Evolutionary conservation across 805 yeast genomes (phyloP), one percentile per base, ranked within the genome.

Genomic region (Spathaspora sp.): DNA sequence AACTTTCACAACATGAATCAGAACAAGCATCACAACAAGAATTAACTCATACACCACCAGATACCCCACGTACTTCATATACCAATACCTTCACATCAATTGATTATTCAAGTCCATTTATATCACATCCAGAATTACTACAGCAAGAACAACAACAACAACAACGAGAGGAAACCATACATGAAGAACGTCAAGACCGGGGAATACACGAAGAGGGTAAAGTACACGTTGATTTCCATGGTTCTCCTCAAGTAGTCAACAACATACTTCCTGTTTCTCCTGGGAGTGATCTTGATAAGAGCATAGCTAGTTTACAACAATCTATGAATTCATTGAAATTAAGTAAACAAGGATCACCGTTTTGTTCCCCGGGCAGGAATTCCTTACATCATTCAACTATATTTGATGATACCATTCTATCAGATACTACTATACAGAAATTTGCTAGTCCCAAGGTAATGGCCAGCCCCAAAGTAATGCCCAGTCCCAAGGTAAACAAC

Each of bases 51-150:
- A n/a, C 11, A 31, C 35, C 35, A 14, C 35, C 10, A 10, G 35
- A 31, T 19, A 11, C 44, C 19, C 44, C 44, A 9, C 26, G 17
- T 17, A 3, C 44, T 2, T 23, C 44, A 35, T 7, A 35, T 35
- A 35, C 16, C 3, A 35, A 35, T 35, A 14, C 18, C 2, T 35
- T n/a, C 14, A n/a, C 7, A 3, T n/a, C 40, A 7, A 8, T 35
- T 35, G 40, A 35, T 12, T 35, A 42, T 42, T 60, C 64, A 2
- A 50, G 56, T 40, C 61, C 62, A 5, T 62, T 62, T 40, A 53
- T 61, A 31, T 54, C 62, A 3, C 50, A 60, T 31, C 63, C 66
- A 31, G 44, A 42, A 42, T 35, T 35, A 8, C 40, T 35, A 35
- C 18, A 14, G 18, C 40, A 35, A 16, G 40, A 35, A 16, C 40